phyloP scores from a whole-genome alignment of 768 basidiomycete genomes.

The Asterophora lycoperdoides region DNA sequence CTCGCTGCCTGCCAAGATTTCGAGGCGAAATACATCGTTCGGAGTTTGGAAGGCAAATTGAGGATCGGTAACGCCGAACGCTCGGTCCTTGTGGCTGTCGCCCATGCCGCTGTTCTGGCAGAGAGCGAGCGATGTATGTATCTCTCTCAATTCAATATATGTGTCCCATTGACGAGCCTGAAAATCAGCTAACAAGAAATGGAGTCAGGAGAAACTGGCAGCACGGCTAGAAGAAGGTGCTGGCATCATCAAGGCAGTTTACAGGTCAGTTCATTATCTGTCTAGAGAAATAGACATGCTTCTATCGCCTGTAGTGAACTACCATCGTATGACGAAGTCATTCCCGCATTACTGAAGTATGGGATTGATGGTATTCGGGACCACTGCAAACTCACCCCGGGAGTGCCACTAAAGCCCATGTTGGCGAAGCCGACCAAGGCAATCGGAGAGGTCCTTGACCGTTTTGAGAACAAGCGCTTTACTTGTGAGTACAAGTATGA shows the following conservation, averaged over 20 bases:
- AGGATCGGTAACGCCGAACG: conserved; percentile 96
- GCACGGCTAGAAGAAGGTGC: conserved; percentile 72
- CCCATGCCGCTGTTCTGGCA: conserved; percentile 83
- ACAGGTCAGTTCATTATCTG: conserved; percentile 55
- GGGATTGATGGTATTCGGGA: conserved; percentile 70
- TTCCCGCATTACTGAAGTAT: conserved; percentile 80
- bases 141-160: background rate
- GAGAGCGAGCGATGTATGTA: conserved; percentile 52
- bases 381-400: conserved; percentile 88
- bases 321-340: conserved; percentile 86
- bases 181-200: conserved; percentile 61
- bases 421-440: conserved; percentile 99
- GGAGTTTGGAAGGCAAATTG: conserved; percentile 94
- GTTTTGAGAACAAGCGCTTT: conserved; percentile 92
- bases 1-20: conserved; percentile 86
- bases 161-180: conserved; percentile 4
- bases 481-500: conserved; percentile 99
- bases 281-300: conserved; percentile 3
- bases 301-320: conserved; percentile 61
- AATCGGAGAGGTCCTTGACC: conserved; percentile 93
- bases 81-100: conserved; percentile 91
- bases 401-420: conserved; percentile 98
- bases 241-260: conserved; percentile 81
- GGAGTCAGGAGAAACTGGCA: conserved; percentile 69
- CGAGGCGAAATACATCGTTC: conserved; percentile 96